Base-by-base conservation (phyloP, 495 filamentous ascomycete genomes). In the Pseudomonodictys pantanalensis region DNA sequence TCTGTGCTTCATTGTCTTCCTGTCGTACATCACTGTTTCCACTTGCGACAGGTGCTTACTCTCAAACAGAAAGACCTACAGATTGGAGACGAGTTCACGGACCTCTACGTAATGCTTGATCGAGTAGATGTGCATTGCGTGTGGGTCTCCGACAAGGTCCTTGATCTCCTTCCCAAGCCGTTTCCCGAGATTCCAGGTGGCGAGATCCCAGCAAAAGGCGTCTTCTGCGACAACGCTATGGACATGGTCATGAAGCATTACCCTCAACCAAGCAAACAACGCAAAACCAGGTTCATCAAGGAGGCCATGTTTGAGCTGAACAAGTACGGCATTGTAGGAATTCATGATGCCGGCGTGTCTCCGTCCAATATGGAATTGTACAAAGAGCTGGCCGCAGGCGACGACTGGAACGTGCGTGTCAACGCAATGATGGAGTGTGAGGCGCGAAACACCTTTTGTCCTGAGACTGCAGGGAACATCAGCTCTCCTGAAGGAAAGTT, bases 191-290 rank as follows among this genome's bases (percentile, higher is more conserved):
- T 83, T 11, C 79, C 82, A 0, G 84, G 84, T 1, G 84, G 84
- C 0, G 79, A 85, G 42, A 75, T 86, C 3, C 83, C 83, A 0
- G 82, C 83, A 1, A 74, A 72, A 64, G 84, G 84, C n/a, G 83
- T 87, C 9, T 86, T 86, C 66, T 87, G 84, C 63, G 84, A 87
- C 65, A 86, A 86, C 67, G 82, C 83, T 1, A 85, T 86, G 77
- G 83, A 85, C 49, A 70, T 84, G 22, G 76, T 85, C 17, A 70
- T 72, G 43, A 67, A 71, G 9, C 49, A 81, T 12, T 84, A 80
- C 75, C 82, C 82, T 1, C 77, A 75, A 51, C 83, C 82, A 1
- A 72, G 73, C 39, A 62, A 60, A 3, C 72, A 71, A 12, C 73
- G 75, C 54, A 84, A 81, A 53, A 71, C 67, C 24, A 57, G 67